Percentiles rank a stretch among this genome's conserved stretches.
Evolutionary conservation across 352 stramenopile genomes (phyloP).

Genomic region (Globisporangium nunn): DNA sequence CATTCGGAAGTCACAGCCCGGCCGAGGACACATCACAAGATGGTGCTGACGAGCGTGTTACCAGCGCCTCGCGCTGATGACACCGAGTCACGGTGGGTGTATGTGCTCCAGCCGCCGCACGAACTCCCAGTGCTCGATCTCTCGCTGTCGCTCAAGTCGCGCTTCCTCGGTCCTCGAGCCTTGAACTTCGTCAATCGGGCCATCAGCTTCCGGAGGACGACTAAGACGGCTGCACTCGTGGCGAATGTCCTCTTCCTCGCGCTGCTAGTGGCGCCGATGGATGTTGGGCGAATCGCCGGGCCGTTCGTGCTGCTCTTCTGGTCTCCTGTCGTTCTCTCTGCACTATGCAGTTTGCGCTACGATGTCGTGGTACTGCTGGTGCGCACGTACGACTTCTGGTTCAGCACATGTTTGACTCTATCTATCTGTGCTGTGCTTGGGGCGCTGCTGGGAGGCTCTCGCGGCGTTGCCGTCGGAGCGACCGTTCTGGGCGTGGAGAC

Average conservation of each 20-base stretch:
- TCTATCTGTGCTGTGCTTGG: slow-evolving; percentile 4
- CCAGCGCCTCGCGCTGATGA: too few relatives aligned
- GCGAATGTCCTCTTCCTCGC: slow-evolving; percentile 2
- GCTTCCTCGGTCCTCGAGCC: slow-evolving; percentile 6
- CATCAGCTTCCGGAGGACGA: background rate
- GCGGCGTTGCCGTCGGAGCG: slow-evolving; percentile 5
- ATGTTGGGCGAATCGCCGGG: background rate
- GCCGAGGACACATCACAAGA: background rate
- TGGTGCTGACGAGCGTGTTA: background rate
- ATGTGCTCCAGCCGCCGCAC: slow-evolving; percentile 3
- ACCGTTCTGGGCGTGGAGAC: slow-evolving; percentile 5
- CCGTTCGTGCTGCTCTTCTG: slow-evolving; percentile 1
- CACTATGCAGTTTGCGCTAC: slow-evolving; percentile 5
- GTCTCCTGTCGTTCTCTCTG: background rate
- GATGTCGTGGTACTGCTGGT: slow-evolving; percentile 9
- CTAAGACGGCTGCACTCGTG: background rate
- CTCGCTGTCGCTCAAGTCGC: slow-evolving; percentile 17
- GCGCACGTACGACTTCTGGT: slow-evolving; percentile 11
- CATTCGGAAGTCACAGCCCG: too few relatives aligned
- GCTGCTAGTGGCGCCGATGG: background rate
- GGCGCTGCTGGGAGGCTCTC: background rate
- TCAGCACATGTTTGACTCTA: slow-evolving; percentile 3
- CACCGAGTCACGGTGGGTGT: background rate
- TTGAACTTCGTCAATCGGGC: background rate
- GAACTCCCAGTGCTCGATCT: slow-evolving; percentile 11